Base-by-base conservation (phyloP, 2,329 filamentous ascomycete species). In the Sporothrix dimorphospora region DNA sequence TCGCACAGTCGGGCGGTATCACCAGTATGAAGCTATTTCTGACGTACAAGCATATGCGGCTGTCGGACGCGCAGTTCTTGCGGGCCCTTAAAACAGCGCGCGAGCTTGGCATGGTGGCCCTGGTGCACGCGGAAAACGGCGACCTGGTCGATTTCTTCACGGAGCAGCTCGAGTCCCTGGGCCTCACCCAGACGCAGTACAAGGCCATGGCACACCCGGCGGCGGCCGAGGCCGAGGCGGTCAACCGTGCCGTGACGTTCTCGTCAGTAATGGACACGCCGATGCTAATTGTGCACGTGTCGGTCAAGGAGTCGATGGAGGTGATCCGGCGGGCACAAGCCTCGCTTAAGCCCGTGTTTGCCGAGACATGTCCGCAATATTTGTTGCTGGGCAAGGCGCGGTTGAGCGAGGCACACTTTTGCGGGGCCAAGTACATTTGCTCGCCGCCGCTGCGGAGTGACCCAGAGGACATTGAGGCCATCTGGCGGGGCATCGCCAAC, bases 41-140 rank as follows among this genome's bases (percentile, higher is more conserved):
- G 82, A 86, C 84, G 1, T 86, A 86, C 75, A 79, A 83, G 49
- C 80, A 83, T 2, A 80, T 86, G 73, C 83, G 85, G 72, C 79
- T 87, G 1, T 79, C 81, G 3, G 85, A 87, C 73, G 77, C 81
- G 8, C 79, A 87, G 72, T 81, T 88, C 63, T 80, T 88, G 16
- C 81, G 83, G 40, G 83, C 88, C 4, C 78, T 89, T 51, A 81
- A 86, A 71, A 79, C 82, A 19, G 81, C 85, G 6, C 79, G 80
- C 1, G 82, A 79, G 79, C 82, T 85, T 51, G 78, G 80, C 38
- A 85, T 88, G 70, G 82, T 85, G 4, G 87, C 86, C 19, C 86
- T 90, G 53, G 83, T 90, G 72, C 85, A 92, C 75, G 84, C 86
- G 73, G 88, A 93, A 78, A 88, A 90, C 63, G 84, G 93, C 49